These are phyloP conservation scores for Gossypium stocksii DNA, from an alignment of 345 rosid species.

Conservation along the genomic window DNA sequence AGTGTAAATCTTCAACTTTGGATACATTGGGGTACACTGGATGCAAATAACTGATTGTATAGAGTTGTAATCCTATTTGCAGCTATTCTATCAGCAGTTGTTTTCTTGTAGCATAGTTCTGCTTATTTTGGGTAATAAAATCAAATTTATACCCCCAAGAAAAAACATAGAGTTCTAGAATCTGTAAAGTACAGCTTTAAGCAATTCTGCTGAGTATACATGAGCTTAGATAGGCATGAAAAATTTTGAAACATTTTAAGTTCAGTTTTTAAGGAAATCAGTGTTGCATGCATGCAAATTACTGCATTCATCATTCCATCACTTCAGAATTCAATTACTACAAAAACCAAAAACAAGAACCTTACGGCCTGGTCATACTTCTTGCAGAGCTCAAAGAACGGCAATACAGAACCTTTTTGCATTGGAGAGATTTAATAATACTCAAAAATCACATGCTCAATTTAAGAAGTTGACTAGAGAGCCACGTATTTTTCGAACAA, in stretches of 20 bases:
- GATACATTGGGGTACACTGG: too few species aligned
- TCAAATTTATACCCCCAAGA: too few species aligned
- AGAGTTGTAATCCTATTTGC: too few species aligned
- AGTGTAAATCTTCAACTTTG: too few species aligned
- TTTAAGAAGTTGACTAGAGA: not conserved
- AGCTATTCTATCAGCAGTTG: too few species aligned
- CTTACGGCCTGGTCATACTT: not conserved
- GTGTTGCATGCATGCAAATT: not conserved
- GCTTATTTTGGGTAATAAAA: too few species aligned
- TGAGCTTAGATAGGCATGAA: not conserved
- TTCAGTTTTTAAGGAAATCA: not conserved
- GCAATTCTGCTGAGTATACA: not conserved
- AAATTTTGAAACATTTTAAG: not conserved
- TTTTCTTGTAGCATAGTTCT: too few species aligned
- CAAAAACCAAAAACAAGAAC: not conserved
- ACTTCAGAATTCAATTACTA: not conserved
- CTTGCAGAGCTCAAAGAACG: not conserved
- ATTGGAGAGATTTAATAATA: not conserved
- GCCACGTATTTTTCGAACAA: not conserved
- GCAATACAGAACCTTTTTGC: not conserved
- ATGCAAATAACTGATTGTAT: too few species aligned
- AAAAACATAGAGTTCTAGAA: not conserved
- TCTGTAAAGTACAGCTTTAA: not conserved
- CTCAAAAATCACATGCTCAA: not conserved
- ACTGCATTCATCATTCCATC: not conserved